Evolutionary conservation across 352 stramenopile species (phyloP).

Genomic region (Phytophthora palmivora): DNA sequence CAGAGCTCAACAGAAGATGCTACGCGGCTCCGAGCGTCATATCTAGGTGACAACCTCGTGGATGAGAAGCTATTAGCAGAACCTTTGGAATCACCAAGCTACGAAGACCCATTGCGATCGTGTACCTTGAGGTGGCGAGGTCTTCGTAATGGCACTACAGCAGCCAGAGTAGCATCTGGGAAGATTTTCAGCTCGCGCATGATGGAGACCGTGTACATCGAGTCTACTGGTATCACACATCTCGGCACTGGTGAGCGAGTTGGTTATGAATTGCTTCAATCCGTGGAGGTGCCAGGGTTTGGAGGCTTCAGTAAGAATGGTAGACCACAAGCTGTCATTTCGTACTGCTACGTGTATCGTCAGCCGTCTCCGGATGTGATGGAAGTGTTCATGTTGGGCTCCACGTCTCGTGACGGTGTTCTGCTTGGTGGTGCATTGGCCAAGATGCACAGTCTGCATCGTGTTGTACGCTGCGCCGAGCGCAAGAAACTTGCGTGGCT

Average conservation of each 20-base stretch:
- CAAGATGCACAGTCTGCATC: conserved; percentile 42
- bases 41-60: conserved; percentile 35
- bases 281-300: conserved; percentile 31
- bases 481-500: conserved; percentile 49
- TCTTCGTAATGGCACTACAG: conserved; percentile 17
- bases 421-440: conserved; percentile 32
- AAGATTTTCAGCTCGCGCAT: conserved; percentile 26
- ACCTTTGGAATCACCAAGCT: conserved; percentile 32
- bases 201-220: conserved; percentile 40
- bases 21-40: conserved; percentile 32
- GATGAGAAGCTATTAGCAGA: conserved; percentile 37
- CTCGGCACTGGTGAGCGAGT: conserved; percentile 36
- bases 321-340: conserved; percentile 33
- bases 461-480: conserved; percentile 30
- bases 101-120: conserved; percentile 32
- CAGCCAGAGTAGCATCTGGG: conserved; percentile 20
- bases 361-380: conserved; percentile 34
- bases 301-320: conserved; percentile 17
- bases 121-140: conserved; percentile 43
- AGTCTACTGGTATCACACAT: conserved; percentile 37
- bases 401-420: conserved; percentile 34
- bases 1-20: conserved; percentile 40
- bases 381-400: conserved; percentile 43
- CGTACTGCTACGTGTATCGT: conserved; percentile 49
- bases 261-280: conserved; percentile 45